phyloP scores from a whole-genome alignment of 768 basidiomycete genomes.

The Daedaleopsis sinensis region DNA sequence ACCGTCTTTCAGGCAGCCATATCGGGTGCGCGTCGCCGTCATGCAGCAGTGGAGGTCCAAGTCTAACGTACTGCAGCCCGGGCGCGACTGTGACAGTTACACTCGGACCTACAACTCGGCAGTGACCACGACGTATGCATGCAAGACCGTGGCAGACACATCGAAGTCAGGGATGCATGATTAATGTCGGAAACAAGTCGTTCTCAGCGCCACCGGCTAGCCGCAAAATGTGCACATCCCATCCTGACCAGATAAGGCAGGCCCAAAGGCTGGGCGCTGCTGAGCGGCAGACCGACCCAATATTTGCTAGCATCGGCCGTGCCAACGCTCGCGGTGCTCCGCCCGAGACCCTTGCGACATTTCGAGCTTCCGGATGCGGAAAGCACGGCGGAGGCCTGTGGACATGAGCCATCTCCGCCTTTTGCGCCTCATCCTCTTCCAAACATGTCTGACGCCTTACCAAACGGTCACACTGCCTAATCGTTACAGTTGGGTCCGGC shows the following conservation, averaged over 20 bases:
- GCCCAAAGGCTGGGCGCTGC: constrained; percentile 19
- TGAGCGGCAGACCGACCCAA: constrained; percentile 4
- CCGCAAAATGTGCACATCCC: background rate
- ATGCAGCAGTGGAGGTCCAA: background rate
- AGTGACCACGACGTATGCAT: background rate
- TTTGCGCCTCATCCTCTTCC: constrained; percentile 18
- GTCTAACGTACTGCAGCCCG: background rate
- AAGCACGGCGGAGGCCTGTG: constrained; percentile 9
- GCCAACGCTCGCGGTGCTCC: background rate
- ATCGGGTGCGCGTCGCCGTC: background rate
- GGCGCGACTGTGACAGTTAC: background rate
- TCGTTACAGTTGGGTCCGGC: constrained; percentile 18
- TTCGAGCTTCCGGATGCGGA: constrained; percentile 12
- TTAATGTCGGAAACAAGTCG: background rate
- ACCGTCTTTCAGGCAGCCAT: background rate
- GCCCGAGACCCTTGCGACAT: background rate
- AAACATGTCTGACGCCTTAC: constrained; percentile 16
- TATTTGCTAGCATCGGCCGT: background rate
- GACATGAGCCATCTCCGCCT: constrained; percentile 11
- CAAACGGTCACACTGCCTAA: constrained; percentile 20
- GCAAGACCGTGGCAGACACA: background rate
- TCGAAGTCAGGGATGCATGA: background rate
- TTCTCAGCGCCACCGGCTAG: background rate
- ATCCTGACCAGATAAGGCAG: constrained; percentile 8
- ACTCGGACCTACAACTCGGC: constrained; percentile 15